Evolutionary conservation across 768 basidiomycete species (phyloP), one percentile per base, ranked within the genome.

Genomic region (Suillus placidus): DNA sequence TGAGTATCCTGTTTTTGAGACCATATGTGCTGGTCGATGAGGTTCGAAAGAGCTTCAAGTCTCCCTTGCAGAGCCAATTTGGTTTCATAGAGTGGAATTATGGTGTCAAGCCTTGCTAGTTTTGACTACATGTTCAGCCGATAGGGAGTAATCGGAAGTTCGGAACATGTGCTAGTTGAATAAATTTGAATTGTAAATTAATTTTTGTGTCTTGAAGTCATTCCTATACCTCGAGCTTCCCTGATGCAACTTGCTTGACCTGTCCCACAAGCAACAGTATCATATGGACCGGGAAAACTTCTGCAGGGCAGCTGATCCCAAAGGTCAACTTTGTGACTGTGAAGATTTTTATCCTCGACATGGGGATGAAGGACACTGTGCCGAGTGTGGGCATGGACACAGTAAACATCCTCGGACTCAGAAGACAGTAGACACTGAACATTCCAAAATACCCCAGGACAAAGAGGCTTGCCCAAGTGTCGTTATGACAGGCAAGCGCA

Each of bases 1-100:
- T 0, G 26, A 51, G 6, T 72, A 72, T 51, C 69, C 66, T 0
- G 9, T 5, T 2, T 45, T 45, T n/a, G 43, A 45, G 20, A 45
- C 43, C 4, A 45, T 45, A 45, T 4, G 43, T 45, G 43, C 43
- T 45, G 43, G 43, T 45, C 2, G 20, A n/a, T 1, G 20, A 45
- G 43, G 43, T 45, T 3, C 4, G 2, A 45, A 45, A 45, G 43
- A 45, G 43, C 20, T 45, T 45, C 43, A 45, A 45, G 43, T 45
- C 20, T 45, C 43, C 20, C 43, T 45, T n/a, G 20, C 43, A n/a
- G 43, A 45, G 9, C 43, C 43, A 45, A 45, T 45, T n/a, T 45
- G 43, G 43, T 45, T 45, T 45, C 43, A 45, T 45, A 1, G 10
- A n/a, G 43, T 3, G 1, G n/a, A 4, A 45, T 10, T 45, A 45